Percentiles rank a stretch among this genome's conserved stretches.
These are phyloP conservation scores for Saturnispora serradocipensis DNA, from an alignment of 805 yeast genomes.

Conservation along the genomic window DNA sequence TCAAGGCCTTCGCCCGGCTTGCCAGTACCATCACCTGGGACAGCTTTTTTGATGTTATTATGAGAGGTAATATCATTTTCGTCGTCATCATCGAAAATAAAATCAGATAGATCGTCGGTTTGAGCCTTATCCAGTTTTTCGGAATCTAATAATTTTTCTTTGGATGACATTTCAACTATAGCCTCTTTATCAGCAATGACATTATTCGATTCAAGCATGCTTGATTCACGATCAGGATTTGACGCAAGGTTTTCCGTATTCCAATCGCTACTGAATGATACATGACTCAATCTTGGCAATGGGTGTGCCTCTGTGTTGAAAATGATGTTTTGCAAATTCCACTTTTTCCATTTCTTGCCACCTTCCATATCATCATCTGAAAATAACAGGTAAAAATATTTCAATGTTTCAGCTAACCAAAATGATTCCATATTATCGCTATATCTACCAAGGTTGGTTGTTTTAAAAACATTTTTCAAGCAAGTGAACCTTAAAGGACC, in stretches of 20 bases:
- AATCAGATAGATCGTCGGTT: conserved; percentile 3
- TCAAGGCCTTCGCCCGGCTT: neutral
- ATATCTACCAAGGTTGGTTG: neutral
- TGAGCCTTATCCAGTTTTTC: neutral
- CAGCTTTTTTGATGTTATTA: neutral
- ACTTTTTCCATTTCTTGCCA: conserved; percentile 31
- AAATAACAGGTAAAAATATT: conserved; percentile 72
- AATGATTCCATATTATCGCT: conserved; percentile 81
- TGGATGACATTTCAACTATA: neutral
- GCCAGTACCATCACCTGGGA: neutral
- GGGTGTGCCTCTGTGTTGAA: conserved; percentile 95
- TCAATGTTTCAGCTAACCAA: conserved; percentile 91
- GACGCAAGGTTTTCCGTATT: conserved; percentile 4
- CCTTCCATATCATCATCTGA: conserved; percentile 36
- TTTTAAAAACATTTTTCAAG: conserved; percentile 38
- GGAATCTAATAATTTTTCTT: neutral
- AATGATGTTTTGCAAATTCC: conserved; percentile 61
- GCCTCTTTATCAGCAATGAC: neutral
- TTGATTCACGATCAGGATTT: neutral
- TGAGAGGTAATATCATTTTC: neutral
- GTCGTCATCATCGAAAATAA: neutral
- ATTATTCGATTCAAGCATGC: neutral
- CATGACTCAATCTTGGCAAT: conserved; percentile 60
- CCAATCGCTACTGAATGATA: conserved; percentile 56
- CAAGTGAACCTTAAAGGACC: conserved; percentile 45